Base-by-base conservation (phyloP, 75 land plant genomes). In the Sequoiadendron giganteum region DNA sequence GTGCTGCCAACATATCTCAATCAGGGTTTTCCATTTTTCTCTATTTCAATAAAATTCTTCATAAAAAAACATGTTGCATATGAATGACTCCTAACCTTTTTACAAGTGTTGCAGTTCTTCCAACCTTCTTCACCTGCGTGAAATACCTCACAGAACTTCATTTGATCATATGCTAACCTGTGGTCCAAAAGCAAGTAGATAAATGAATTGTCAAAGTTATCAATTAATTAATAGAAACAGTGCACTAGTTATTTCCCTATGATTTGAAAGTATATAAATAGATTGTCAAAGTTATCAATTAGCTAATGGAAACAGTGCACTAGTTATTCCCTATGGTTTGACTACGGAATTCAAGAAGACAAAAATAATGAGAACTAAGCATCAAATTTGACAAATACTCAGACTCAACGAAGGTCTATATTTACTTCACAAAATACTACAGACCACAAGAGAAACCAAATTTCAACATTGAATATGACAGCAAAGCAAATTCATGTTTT, bases 81-180 rank as follows among this genome's bases (percentile, higher is more conserved):
- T 80, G n/a, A n/a, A 39, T 7, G 2, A 32, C 16, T 76, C 7
- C 89, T 84, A 70, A 94, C 95, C 94, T 94, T 94, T 48, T 92
- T 89, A 87, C 95, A 94, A 34, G 73, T 87, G 68, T 86, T 72
- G 76, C 95, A 94, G 65, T 94, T 89, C 84, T 94, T 93, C 95
- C 95, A 94, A 89, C 95, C 95, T 87, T 93, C 88, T 39, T 94
- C 95, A 9, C 91, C 87, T 68, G 54, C 18, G 52, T 94, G 95
- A 79, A 93, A 94, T 9, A 72, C 79, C 40, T 94, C 95, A 89
- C 95, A 94, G 81, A 90, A 94, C 65, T 72, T 65, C 68, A 77
- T 28, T 85, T 94, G 90, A 78, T 94, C 91, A 83, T 86, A 94
- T n/a, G 94, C 95, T 87, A 89, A 86, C 88, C 95, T 94, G 87